Base-by-base conservation (phyloP, 106 monocot species). In the Platanthera zijinensis region DNA sequence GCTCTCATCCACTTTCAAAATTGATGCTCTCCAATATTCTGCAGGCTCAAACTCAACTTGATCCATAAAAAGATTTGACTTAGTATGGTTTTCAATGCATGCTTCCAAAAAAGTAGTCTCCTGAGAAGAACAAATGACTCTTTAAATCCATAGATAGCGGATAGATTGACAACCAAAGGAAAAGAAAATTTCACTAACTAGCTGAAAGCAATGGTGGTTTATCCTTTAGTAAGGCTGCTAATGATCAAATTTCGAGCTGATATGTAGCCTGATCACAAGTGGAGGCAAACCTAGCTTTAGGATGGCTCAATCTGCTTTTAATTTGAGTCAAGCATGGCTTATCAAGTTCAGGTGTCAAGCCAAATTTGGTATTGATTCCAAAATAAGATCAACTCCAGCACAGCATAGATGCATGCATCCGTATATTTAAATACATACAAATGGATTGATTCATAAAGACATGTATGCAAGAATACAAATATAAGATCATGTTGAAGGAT, bases 81-180 rank as follows among this genome's bases (percentile, higher is more conserved):
- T 97, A 56, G 96, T 97, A 80, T 97, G 96, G 73, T 97, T 97
- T 86, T 97, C 96, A 80, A 97, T 87, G 87, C 93, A 94, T 62
- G 93, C 91, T 78, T 97, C 96, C 84, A 97, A 75, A 88, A 83
- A 91, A 76, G 91, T 97, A 76, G 59, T 89, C 5, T 89, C 96
- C 96, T 97, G 86, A 79, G 28, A 80, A 70, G 69, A 25, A 52
- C 48, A 50, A 51, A 48, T 30, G 12, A 32, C 12, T 8, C 22
- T 63, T 22, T 63, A 12, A 8, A 46, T 46, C 46, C 32, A 69
- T 46, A 17, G 12, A 45, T 10, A 12, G 45, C 32, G 11, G 13
- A 69, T 53, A 39, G 46, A 69, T 69, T 70, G 8, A 48, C 70
- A 10, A 48, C 6, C 10, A n/a, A 48, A 48, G 48, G 11, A 70